These are phyloP conservation scores for Buddleja alternifolia DNA, from an alignment of 257 asterid genomes.

Conservation along the genomic window DNA sequence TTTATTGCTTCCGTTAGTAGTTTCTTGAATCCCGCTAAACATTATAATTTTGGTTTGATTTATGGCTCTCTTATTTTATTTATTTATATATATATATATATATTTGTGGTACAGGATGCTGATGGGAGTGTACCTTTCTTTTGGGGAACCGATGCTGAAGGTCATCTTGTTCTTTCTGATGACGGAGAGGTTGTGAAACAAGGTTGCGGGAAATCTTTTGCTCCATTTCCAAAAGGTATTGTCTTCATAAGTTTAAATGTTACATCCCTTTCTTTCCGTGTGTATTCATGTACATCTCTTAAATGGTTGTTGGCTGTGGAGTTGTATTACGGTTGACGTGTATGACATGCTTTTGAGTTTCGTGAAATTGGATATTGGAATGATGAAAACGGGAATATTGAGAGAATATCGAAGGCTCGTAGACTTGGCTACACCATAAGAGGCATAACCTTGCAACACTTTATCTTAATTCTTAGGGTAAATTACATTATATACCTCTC, in stretches of 20 bases:
- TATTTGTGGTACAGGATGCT: conserved; percentile 49
- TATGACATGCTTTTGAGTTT: not conserved
- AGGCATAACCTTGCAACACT: too few species aligned
- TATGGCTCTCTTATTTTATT: not conserved
- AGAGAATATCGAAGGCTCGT: not conserved
- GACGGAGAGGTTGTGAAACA: conserved; percentile 77
- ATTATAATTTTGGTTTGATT: not conserved
- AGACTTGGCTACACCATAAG: not conserved
- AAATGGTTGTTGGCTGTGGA: not conserved
- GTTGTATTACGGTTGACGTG: not conserved
- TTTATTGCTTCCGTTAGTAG: conserved; percentile 78
- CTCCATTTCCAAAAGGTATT: conserved; percentile 94
- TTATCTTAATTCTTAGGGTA: too few species aligned
- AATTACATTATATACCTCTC: too few species aligned
- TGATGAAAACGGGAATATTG: not conserved
- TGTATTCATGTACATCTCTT: not conserved
- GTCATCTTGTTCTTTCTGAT: conserved; percentile 76
- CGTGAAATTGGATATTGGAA: not conserved
- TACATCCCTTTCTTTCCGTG: not conserved
- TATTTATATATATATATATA: too few species aligned
- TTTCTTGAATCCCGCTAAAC: conserved; percentile 1
- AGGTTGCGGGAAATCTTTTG: conserved; percentile 89
- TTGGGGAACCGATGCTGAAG: conserved; percentile 94
- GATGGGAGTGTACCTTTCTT: conserved; percentile 85
- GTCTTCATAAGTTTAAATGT: not conserved